A percentile compares a stretch with the other conserved stretches of the same genome.
Evolutionary conservation across 306 rosid species (phyloP).

Genomic region (Crataegus laevigata): DNA sequence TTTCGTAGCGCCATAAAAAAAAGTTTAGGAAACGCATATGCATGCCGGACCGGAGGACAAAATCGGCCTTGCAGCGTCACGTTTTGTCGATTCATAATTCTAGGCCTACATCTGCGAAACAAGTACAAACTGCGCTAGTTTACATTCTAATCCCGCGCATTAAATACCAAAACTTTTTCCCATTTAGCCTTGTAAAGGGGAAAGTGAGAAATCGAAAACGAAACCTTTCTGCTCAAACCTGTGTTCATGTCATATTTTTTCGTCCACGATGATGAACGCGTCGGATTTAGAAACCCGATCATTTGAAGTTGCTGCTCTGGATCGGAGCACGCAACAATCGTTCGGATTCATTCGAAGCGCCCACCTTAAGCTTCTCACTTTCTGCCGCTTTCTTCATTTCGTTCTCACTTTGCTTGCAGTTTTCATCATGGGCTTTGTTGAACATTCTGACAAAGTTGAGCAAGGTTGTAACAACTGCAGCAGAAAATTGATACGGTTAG

Average conservation of each 20-base stretch:
- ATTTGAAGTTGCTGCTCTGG: slow-evolving; percentile 46
- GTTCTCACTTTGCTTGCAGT: slow-evolving; percentile 61
- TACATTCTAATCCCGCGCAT: not conserved
- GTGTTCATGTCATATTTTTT: not conserved
- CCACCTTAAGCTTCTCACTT: slow-evolving; percentile 38
- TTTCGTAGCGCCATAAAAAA: not conserved
- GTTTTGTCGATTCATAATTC: not conserved
- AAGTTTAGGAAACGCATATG: too few species aligned
- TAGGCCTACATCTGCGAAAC: not conserved
- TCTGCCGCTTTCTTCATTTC: slow-evolving; percentile 67
- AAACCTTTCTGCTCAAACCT: not conserved
- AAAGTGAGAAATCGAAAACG: not conserved
- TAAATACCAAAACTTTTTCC: not conserved
- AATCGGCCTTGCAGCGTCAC: slow-evolving; percentile 10
- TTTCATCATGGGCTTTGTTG: slow-evolving; percentile 68
- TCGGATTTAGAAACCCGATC: not conserved
- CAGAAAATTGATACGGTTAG: slow-evolving; percentile 14
- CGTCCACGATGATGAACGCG: not conserved
- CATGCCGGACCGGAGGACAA: not conserved
- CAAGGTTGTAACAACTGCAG: slow-evolving; percentile 69
- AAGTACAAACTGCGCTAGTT: not conserved
- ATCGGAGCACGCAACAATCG: slow-evolving; percentile 32
- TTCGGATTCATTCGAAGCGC: slow-evolving; percentile 32
- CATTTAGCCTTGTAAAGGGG: not conserved
- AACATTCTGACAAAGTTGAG: slow-evolving; percentile 74